Evolutionary conservation across 306 rosid species (phyloP).

Genomic region (Oxytropis ochrocephala): DNA sequence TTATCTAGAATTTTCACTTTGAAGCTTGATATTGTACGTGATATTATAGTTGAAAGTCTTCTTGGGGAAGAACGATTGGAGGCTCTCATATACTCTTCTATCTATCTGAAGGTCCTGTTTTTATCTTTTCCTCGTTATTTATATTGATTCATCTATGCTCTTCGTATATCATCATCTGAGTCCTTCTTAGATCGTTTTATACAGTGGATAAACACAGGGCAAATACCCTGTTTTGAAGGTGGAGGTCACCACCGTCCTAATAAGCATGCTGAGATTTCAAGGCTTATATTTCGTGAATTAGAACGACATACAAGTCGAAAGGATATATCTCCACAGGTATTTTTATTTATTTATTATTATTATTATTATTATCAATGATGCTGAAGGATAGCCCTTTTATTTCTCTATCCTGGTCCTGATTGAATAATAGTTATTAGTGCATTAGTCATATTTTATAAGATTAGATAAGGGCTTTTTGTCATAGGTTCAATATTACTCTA

Average conservation of each 20-base stretch:
- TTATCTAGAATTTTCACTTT: constrained; percentile 9
- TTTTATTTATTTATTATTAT: too few relatives aligned
- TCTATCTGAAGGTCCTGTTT: constrained; percentile 78
- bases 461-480: background rate
- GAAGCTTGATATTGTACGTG: constrained; percentile 87
- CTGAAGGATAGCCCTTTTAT: background rate
- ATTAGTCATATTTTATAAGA: background rate
- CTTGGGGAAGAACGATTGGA: constrained; percentile 53
- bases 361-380: background rate
- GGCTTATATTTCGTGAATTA: constrained; percentile 83
- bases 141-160: background rate
- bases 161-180: constrained; percentile 3
- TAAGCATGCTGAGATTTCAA: constrained; percentile 94
- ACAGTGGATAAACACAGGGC: constrained; percentile 99
- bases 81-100: constrained; percentile 77
- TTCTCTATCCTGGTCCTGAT: background rate
- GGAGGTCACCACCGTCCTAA: constrained; percentile 98
- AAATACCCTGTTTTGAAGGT: constrained; percentile 91
- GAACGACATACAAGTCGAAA: constrained; percentile 57
- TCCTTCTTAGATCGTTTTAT: constrained; percentile 31
- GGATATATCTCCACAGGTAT: constrained; percentile 77
- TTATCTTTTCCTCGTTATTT: background rate
- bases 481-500: background rate
- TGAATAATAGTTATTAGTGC: background rate
- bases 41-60: constrained; percentile 43